These are phyloP conservation scores for Leishmania aethiopica DNA, from an alignment of 208 protist species.

Conservation along the genomic window DNA sequence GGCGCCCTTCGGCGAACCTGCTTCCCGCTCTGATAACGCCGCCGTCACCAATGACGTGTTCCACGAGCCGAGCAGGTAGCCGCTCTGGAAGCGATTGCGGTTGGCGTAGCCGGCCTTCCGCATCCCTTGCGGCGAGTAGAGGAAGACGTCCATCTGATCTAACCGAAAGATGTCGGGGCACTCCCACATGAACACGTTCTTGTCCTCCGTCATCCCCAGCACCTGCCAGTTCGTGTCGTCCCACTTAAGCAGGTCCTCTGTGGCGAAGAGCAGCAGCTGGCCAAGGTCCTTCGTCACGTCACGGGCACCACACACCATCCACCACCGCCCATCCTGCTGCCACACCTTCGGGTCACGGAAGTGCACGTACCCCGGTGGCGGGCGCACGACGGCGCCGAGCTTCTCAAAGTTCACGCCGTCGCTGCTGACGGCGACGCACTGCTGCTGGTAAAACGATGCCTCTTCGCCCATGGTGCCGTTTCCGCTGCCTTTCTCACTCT, in stretches of 20 bases:
- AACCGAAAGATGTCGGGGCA: conserved; percentile 26
- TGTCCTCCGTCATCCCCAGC: conserved; percentile 26
- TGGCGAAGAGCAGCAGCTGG: conserved; percentile 38
- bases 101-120: conserved; percentile 18
- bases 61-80: conserved; percentile 11
- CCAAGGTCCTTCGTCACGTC: conserved; percentile 34
- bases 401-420: conserved; percentile 47
- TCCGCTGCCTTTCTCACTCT: conserved; percentile 14
- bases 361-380: conserved; percentile 38
- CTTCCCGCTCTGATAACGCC: no score
- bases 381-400: conserved; percentile 25
- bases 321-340: conserved; percentile 38
- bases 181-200: conserved; percentile 34
- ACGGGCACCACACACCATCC: conserved; percentile 43
- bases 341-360: conserved; percentile 52
- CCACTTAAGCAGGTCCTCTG: conserved; percentile 27
- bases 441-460: conserved; percentile 40
- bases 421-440: conserved; percentile 60
- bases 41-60: background rate
- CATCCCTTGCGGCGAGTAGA: conserved; percentile 35
- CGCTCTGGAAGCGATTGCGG: conserved; percentile 42
- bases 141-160: conserved; percentile 8
- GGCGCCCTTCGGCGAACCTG: no score
- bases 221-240: conserved; percentile 32
- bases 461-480: conserved; percentile 1